These are phyloP conservation scores for Aspergillus luchuensis DNA, from an alignment of 2,329 filamentous ascomycete genomes.

Conservation along the genomic window DNA sequence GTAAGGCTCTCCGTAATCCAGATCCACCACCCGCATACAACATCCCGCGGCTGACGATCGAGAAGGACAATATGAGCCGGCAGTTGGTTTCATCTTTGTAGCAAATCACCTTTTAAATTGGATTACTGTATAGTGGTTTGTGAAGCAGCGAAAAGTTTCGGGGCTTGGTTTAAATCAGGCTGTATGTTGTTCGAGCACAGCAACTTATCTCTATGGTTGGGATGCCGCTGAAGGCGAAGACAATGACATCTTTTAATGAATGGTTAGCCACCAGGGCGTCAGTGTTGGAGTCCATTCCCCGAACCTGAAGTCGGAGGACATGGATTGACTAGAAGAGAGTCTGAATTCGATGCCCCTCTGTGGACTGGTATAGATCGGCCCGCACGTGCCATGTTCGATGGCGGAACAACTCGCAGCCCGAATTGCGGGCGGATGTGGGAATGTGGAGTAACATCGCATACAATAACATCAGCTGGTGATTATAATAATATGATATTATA, in stretches of 20 bases:
- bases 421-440: not conserved
- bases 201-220: not conserved
- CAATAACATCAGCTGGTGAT: too few relatives aligned
- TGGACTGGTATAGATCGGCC: not conserved
- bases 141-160: too few relatives aligned
- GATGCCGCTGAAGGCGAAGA: too few relatives aligned
- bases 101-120: too few relatives aligned
- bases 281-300: too few relatives aligned
- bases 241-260: too few relatives aligned
- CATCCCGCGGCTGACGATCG: not conserved
- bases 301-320: not conserved
- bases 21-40: not conserved
- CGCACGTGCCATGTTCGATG: not conserved
- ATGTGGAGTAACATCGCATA: conserved; percentile 18
- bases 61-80: not conserved
- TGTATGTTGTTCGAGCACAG: too few relatives aligned
- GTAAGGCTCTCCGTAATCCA: not conserved
- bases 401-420: conserved; percentile 12
- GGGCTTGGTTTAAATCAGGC: not conserved
- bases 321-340: not conserved
- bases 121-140: too few relatives aligned
- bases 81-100: not conserved
- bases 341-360: too few relatives aligned
- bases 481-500: too few relatives aligned
- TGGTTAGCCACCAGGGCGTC: too few relatives aligned